Base-by-base conservation (phyloP, 192 early-diverging fungal species). In the Coemansia asiatica region DNA sequence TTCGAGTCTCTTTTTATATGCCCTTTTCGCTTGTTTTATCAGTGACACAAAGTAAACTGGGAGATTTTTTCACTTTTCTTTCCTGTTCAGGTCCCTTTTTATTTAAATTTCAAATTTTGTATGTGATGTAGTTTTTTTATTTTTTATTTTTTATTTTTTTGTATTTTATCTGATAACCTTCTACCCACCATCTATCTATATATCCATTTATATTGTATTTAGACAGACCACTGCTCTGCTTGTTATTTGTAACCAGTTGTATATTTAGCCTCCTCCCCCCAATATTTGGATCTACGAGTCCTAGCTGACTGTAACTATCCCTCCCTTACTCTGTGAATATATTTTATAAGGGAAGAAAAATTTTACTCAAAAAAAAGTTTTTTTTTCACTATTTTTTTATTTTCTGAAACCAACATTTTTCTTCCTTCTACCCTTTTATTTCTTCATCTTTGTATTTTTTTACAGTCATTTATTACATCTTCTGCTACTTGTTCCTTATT, bases 141-240 rank as follows among this genome's bases (percentile, higher is more conserved):
- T 48, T 44, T 61, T 23, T 48, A 22, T 46, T 35, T 18, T 51
- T 21, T 63, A 19, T 51, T 21, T 63, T 31, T 36, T 51, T 47
- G 29, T 35, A 8, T 53, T 51, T 63, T 51, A 33, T 26, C 8
- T 53, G 40, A 44, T 16, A 53, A 26, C 50, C 7, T 53, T 2
- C 2, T 13, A 53, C 9, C 22, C 18, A 2, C 50, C 19, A 4
- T 19, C 50, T 22, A 23, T 51, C 23, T 22, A n/a, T n/a, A n/a
- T n/a, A n/a, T n/a, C n/a, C n/a, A n/a, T n/a, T n/a, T n/a, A n/a
- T n/a, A n/a, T n/a, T n/a, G n/a, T n/a, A n/a, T n/a, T n/a, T n/a
- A n/a, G n/a, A n/a, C 23, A 25, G 50, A 51, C 6, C 19, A 16
- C 22, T 2, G 10, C 15, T 44, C 26, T 53, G 50, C 50, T n/a